A percentile compares a stretch with the other conserved stretches of the same genome.
Evolutionary conservation across 2,329 filamentous ascomycete genomes (phyloP).

Genomic region (Aspergillus neotritici): DNA sequence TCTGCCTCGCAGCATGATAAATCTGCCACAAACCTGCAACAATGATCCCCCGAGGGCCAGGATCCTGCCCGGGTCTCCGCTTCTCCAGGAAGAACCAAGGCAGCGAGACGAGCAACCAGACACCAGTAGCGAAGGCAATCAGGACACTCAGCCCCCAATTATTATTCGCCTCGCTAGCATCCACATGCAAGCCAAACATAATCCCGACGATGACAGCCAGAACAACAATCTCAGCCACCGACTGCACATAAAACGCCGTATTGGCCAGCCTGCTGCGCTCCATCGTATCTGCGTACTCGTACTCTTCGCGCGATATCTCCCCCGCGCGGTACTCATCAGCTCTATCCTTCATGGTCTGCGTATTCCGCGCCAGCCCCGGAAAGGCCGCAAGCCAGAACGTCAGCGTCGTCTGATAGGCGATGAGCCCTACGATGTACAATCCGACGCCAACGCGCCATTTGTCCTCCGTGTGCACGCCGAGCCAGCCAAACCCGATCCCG

Average conservation of each 20-base stretch:
- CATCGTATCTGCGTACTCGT: conserved; percentile 57
- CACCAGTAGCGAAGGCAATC: conserved; percentile 59
- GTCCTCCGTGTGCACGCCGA: conserved; percentile 56
- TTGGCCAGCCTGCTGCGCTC: conserved; percentile 61
- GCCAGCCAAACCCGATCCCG: conserved; percentile 61
- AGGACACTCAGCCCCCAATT: conserved; percentile 62
- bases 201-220: conserved; percentile 61
- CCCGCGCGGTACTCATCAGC: conserved; percentile 48
- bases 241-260: conserved; percentile 59
- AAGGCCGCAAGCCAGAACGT: conserved; percentile 66
- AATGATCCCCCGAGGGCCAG: conserved; percentile 44
- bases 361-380: conserved; percentile 53
- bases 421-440: conserved; percentile 61
- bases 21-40: conserved; percentile 60
- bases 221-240: conserved; percentile 56
- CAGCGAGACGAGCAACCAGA: conserved; percentile 59
- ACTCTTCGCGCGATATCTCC: conserved; percentile 53
- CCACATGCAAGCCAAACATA: conserved; percentile 56
- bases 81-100: conserved; percentile 65
- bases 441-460: conserved; percentile 58
- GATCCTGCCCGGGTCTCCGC: conserved; percentile 54
- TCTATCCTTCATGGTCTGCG: conserved; percentile 44
- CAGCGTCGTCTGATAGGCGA: conserved; percentile 61
- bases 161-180: conserved; percentile 55
- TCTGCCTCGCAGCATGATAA: conserved; percentile 52